phyloP scores from a whole-genome alignment of 1,284 basidiomycete species.

The Pseudozyma hubeiensis region DNA sequence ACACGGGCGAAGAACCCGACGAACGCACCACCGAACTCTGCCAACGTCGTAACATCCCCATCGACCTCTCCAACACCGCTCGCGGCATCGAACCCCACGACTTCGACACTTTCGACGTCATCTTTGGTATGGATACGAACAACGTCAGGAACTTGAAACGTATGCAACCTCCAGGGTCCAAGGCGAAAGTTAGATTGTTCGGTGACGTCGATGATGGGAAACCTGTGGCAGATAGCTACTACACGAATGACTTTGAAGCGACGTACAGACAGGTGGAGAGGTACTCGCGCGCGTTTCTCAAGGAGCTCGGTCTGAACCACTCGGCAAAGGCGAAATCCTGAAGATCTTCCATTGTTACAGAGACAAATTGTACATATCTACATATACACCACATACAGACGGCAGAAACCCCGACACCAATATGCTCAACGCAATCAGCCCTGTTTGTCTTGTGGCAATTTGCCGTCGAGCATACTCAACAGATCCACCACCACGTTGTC shows the following conservation, averaged over 20 bases:
- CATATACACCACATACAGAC: constrained; percentile 8
- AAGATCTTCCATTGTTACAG: background rate
- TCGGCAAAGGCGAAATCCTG: constrained; percentile 1
- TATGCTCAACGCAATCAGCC: background rate
- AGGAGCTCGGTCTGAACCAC: constrained; percentile 11
- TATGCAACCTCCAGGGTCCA: constrained; percentile 62
- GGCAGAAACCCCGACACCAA: background rate
- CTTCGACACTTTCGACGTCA: constrained; percentile 70
- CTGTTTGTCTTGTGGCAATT: constrained; percentile 31
- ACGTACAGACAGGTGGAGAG: constrained; percentile 70
- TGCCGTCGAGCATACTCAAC: constrained; percentile 44
- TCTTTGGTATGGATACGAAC: constrained; percentile 71
- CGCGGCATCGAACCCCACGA: constrained; percentile 68
- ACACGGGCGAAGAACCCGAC: constrained; percentile 63
- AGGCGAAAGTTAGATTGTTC: constrained; percentile 56
- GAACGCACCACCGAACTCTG: constrained; percentile 69
- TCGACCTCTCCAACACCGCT: constrained; percentile 65
- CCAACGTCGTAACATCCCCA: constrained; percentile 69
- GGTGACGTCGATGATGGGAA: constrained; percentile 51
- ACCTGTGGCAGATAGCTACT: constrained; percentile 68
- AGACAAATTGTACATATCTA: constrained; percentile 1
- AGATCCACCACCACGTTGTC: constrained; percentile 34
- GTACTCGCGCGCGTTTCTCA: constrained; percentile 57
- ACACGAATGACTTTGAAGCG: constrained; percentile 70
- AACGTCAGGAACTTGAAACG: constrained; percentile 69